Conservation (phyloP, 495 filamentous ascomycete species). For the Elasticomyces elasticus region DNA sequence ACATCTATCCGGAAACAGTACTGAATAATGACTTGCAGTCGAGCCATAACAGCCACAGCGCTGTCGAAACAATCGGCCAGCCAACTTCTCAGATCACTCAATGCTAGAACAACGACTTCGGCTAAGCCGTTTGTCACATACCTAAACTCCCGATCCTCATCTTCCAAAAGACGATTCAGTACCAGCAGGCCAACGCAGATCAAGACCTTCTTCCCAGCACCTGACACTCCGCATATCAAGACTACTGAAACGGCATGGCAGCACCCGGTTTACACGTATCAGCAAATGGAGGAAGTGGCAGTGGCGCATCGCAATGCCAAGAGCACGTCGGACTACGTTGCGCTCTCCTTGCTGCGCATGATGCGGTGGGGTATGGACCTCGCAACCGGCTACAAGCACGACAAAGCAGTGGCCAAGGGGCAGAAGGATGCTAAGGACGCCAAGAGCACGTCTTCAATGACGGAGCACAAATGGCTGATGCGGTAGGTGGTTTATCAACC, state of each 20-base stretch:
- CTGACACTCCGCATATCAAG: constrained; percentile 26
- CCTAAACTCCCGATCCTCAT: constrained; percentile 14
- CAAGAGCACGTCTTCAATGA: constrained; percentile 51
- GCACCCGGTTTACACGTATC: constrained; percentile 55
- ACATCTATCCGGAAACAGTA: background rate
- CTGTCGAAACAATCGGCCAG: constrained; percentile 26
- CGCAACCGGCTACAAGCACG: constrained; percentile 62
- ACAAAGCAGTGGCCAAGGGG: constrained; percentile 39
- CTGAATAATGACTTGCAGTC: constrained; percentile 18
- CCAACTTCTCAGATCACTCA: constrained; percentile 26
- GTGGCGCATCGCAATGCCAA: constrained; percentile 59
- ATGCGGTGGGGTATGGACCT: constrained; percentile 59
- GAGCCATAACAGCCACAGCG: constrained; percentile 7
- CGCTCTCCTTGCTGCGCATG: constrained; percentile 50
- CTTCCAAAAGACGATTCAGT: constrained; percentile 23
- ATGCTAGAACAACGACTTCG: constrained; percentile 17
- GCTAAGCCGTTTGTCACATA: constrained; percentile 22
- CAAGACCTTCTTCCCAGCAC: constrained; percentile 35
- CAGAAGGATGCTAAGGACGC: constrained; percentile 32
- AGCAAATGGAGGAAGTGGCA: constrained; percentile 52
- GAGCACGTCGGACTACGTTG: constrained; percentile 58
- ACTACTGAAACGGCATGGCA: constrained; percentile 51
- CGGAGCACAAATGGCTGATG: constrained; percentile 64
- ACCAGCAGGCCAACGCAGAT: constrained; percentile 16
- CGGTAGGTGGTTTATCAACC: constrained; percentile 35